A percentile compares a stretch with the other conserved stretches of the same genome.
Conservation (phyloP, 2,329 filamentous ascomycete species). For the Aulographum hederae region DNA sequence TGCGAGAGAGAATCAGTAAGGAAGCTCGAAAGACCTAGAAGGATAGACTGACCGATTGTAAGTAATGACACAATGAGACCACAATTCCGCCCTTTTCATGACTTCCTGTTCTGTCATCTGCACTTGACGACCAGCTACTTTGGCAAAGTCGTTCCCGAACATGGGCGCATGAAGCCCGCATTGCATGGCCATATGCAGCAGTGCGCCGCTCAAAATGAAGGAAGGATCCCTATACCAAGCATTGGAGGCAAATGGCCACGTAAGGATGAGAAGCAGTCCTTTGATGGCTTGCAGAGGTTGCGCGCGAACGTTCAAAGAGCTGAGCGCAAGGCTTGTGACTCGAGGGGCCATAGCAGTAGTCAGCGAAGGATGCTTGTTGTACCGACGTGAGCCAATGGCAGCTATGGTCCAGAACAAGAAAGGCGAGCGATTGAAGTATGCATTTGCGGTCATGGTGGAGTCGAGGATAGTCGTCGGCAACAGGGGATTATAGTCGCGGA, state of each 20-base stretch:
- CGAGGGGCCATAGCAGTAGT: constrained; percentile 3
- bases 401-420: constrained; percentile 4
- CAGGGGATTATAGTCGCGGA: constrained; percentile 3
- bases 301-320: constrained; percentile 1
- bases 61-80: constrained; percentile 2
- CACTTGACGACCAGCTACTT: no score
- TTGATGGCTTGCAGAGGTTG: constrained; percentile 3
- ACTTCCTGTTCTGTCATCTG: no score
- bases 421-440: background rate
- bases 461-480: constrained; percentile 5
- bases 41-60: constrained; percentile 4
- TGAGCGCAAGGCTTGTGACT: constrained; percentile 1
- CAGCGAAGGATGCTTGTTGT: constrained; percentile 1
- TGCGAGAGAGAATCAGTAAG: no score
- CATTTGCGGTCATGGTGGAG: constrained; percentile 2
- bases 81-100: constrained; percentile 3
- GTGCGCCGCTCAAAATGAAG: constrained; percentile 3
- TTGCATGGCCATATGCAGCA: constrained; percentile 5
- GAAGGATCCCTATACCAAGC: constrained; percentile 2
- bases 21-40: no score
- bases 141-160: no score
- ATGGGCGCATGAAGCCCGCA: constrained; percentile 3
- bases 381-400: constrained; percentile 4
- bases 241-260: constrained; percentile 3
- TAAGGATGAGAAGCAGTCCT: constrained; percentile 2